Evolutionary conservation across 2,329 filamentous ascomycete species (phyloP), one percentile per base, ranked within the genome.

Genomic region (Fragosphaeria purpurea): DNA sequence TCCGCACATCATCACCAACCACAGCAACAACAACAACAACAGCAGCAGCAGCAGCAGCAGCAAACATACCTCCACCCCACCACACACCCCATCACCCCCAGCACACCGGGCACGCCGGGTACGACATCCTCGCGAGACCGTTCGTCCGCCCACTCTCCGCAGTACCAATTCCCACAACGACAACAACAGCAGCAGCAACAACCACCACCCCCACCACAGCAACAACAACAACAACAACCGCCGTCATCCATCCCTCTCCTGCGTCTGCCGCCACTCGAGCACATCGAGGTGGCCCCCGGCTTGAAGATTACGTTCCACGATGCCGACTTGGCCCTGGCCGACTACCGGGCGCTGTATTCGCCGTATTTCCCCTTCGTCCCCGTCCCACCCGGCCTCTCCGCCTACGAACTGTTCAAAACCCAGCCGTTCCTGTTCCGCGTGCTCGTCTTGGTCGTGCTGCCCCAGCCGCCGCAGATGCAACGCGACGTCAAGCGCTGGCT

Each of bases 321-420:
- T 35, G 69, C 67, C 6, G 54, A 61, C 4, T 54, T 58, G 1
- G 61, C 62, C 7, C 55, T 71, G 2, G 54, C 59, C 5, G 54
- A 61, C 2, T 72, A 71, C 52, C 61, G 62, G 4, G 57, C 55
- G 1, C 56, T 63, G 4, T 64, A 65, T 46, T 55, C 61, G 10
- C 64, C 65, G 0, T 58, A 61, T 38, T 71, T 65, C 6, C 69
- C 69, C 0, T 72, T 72, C 49, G 60, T 71, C 1, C 61, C 65
- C 1, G 50, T 72, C 1, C 51, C 61, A 0, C 41, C 50, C 0
- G 37, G 51, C 4, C 44, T 61, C 0, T 59, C 60, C 3, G 61
- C 66, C 0, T 55, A 57, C 4, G 59, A 64, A 0, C 50, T 72
- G n/a, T 63, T 64, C 42, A 47, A 56, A 1, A 54, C 58, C n/a